Evolutionary conservation across 202 grass and related monocot species (phyloP), one percentile per base, ranked within the genome.

Genomic region (Tripidium arundinaceum): DNA sequence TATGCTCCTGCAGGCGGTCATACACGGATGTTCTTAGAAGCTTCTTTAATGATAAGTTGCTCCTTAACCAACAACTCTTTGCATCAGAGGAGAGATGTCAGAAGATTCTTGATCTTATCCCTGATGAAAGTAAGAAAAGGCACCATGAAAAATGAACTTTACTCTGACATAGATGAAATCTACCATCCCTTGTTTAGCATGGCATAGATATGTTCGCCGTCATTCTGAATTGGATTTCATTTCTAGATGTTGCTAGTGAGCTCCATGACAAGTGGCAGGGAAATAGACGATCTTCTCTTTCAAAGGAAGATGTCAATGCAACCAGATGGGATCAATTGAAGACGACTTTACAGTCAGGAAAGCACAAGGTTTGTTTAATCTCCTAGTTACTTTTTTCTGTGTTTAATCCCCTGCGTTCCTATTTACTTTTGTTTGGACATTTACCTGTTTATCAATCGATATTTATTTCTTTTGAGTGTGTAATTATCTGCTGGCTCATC

Each of bases 291-390:
- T 82, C 89, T 54, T 91, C 89, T 73, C 76, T 91, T 85, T 91
- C 89, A 28, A 89, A 87, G 68, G 92, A 94, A 77, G 86, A 91
- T 79, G 72, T 86, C 12, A 92, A 92, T 81, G 63, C 40, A 45
- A 29, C 79, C 72, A 87, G 91, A 72, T 94, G 94, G 94, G 86
- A 94, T 39, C 94, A 98, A 69, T 67, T 98, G 71, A 94, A 98
- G 64, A 73, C 67, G n/a, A 87, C 83, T 19, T 84, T 98, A 74
- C 94, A 92, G 84, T 90, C 87, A 79, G 89, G 91, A 81, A 98
- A 90, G 65, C 80, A 98, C 33, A 94, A 98, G 94, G 94, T 98
- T 65, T 78, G 10, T 87, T 88, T 66, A 68, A 74, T 43, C 33
- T 63, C n/a, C n/a, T n/a, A 55, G 13, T 26, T 9, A 37, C 22